Base-by-base conservation (phyloP, 768 basidiomycete genomes). In the Pholiota microspora region DNA sequence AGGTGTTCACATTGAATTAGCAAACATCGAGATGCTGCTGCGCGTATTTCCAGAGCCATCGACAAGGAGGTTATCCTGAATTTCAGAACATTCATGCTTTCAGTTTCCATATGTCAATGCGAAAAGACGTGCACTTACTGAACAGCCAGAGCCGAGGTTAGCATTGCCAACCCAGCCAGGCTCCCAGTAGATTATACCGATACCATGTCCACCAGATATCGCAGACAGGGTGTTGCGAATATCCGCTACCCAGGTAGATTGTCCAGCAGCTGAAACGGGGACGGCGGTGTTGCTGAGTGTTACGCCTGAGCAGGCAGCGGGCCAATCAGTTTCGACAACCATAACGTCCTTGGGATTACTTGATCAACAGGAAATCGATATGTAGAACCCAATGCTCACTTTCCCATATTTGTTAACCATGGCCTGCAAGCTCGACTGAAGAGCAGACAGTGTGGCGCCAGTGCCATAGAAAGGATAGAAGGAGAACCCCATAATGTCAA, bases 261-360 rank as follows among this genome's bases (percentile, higher is more conserved):
- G 85, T 0, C 83, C 85, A 8, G 75, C 66, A 1, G 73, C 67
- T 2, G 79, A 80, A 4, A 79, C 69, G 0, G 83, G 64, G 51
- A 84, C 73, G 4, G 73, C 71, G 2, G 69, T 65, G 49, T 80
- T 75, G 54, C 79, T 82, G 61, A 84, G 56, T 2, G 75, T 64
- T 5, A 69, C 62, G 18, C 73, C 69, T 60, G 77, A 69, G 67
- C 83, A 84, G 1, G 66, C 60, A 9, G 67, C 79, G 0, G 84
- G 81, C 83, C 83, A 86, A 65, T 86, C 80, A 4, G 84, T 85
- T 66, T 85, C 85, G 5, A 82, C 83, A 16, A 85, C 77, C 67
- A 85, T 78, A 45, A 85, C 68, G 47, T 79, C 71, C 77, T 79
- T 45, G 13, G 13, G 27, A 13, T n/a, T n/a, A n/a, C n/a, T n/a